Base-by-base conservation (phyloP, 2,329 filamentous ascomycete genomes). In the Aureobasidium lini region DNA sequence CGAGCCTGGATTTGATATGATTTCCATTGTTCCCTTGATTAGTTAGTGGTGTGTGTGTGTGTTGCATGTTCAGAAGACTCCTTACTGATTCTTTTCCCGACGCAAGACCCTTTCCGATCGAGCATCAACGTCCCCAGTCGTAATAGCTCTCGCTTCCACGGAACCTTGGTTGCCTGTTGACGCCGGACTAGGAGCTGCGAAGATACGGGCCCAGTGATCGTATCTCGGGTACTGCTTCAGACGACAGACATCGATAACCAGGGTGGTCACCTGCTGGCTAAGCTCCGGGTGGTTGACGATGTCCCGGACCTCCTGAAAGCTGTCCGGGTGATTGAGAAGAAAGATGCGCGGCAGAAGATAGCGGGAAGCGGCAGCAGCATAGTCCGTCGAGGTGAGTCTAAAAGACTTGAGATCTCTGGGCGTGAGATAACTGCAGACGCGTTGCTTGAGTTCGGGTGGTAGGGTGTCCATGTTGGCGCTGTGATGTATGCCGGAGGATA, bases 381-480 rank as follows among this genome's bases (percentile, higher is more conserved):
- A 47, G 31, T 2, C 32, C 3, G 11, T 57, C 6, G 52, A 57
- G 1, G 39, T 4, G 6, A 59, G 8, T 9, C 57, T 42, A 18
- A 59, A 36, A 6, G 36, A 34, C 28, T 59, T 59, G 37, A 59
- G 46, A 44, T 59, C 57, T 44, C 23, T 29, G 8, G 47, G 29
- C 3, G 46, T 29, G 3, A 52, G 36, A 10, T 31, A 52, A 18
- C 23, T 40, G 49, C 49, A 52, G 49, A 40, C 23, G 15, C 36
- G 49, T 15, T 52, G 49, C 49, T 52, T 29, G 49, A 52, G 49
- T 15, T 52, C 49, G 5, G 40, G 49, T 2, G 49, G 49, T 16
- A 52, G 49, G 10, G 11, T 15, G 36, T 52, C 49, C 49, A 52
- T 52, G 36, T 31, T 52, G 49, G 36, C 4, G 13, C 11, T 10